phyloP scores from a whole-genome alignment of 2,329 filamentous ascomycete genomes.

The Neocucurbitaria cava region DNA sequence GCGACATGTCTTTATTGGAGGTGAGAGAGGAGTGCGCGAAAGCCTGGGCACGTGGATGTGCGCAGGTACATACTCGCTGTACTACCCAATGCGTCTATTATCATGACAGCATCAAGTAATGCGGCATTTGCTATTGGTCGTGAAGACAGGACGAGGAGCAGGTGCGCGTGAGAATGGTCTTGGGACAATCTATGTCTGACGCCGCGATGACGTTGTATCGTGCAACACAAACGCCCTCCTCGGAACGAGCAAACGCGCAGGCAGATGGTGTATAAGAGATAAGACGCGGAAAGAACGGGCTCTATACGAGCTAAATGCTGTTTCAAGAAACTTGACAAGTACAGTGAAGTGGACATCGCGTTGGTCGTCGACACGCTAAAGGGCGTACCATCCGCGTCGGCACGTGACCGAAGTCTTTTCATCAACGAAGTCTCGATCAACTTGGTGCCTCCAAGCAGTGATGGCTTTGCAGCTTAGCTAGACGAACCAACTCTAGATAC shows the following conservation, averaged over 20 bases:
- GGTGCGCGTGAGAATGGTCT: not conserved
- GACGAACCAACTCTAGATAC: not conserved
- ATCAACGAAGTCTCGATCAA: not conserved
- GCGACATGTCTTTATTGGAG: conserved; percentile 20
- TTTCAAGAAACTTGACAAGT: not conserved
- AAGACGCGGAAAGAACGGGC: too few relatives aligned
- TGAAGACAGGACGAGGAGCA: not conserved
- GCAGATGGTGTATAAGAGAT: too few relatives aligned
- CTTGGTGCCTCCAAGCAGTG: too few relatives aligned
- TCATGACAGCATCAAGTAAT: conserved; percentile 24
- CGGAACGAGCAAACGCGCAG: not conserved
- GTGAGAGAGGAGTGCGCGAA: not conserved
- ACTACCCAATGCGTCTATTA: conserved; percentile 6
- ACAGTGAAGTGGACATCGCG: not conserved
- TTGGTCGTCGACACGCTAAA: not conserved
- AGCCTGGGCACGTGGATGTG: conserved; percentile 12
- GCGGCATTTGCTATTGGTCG: conserved; percentile 10
- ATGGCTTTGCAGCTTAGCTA: not conserved
- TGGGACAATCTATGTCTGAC: conserved; percentile 10
- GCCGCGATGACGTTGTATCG: conserved; percentile 11
- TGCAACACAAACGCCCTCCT: not conserved
- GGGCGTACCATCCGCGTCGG: not conserved
- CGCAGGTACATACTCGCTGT: not conserved
- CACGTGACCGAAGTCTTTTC: not conserved
- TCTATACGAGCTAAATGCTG: too few relatives aligned